Base-by-base conservation (phyloP, 306 rosid species). In the Albizia julibrissin region DNA sequence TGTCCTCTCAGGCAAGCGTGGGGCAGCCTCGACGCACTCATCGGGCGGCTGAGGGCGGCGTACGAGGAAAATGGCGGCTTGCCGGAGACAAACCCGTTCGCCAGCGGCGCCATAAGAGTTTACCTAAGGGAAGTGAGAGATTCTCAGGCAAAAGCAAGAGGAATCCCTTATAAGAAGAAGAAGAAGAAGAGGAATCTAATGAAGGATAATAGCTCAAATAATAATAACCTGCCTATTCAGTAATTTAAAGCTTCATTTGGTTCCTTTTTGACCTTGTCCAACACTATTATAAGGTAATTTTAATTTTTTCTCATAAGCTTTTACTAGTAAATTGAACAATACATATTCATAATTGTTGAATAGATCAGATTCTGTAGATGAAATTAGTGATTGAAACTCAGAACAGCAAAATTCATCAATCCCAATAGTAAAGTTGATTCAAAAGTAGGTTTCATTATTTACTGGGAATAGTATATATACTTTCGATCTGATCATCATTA, bases 51-150 rank as follows among this genome's bases (percentile, higher is more conserved):
- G 19, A 86, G 98, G 65, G 98, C 97, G 5, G 98, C 98, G 22
- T 94, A 90, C 61, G 98, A 94, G 74, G 98, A 94, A 86, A 93
- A 94, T 89, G 98, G 97, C 8, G 98, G 97, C 16, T 85, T 86
- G 61, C 95, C 97, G 0, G 98, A 92, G 77, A 85, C 94, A 2
- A 94, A 94, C 74, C 97, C 98, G 0, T 94, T 94, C 37, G 97
- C 93, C 0, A 88, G 88, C 9, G 90, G 98, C 22, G 86, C 95
- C 46, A 94, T 94, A 78, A 81, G 98, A 80, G 84, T 94, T 62
- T 94, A 87, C 29, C 89, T 94, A 1, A 79, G 94, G 49, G 97
- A 92, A 27, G 94, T 94, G 16, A 86, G 97, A 67, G 97, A 94
- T n/a, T 73, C 91, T 52, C 98, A 94, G 59, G 90, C 97, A 5